Evolutionary conservation across 1,139 yeast genomes (phyloP), one percentile per base, ranked within the genome.

Genomic region (Saccharomyces hybrid): DNA sequence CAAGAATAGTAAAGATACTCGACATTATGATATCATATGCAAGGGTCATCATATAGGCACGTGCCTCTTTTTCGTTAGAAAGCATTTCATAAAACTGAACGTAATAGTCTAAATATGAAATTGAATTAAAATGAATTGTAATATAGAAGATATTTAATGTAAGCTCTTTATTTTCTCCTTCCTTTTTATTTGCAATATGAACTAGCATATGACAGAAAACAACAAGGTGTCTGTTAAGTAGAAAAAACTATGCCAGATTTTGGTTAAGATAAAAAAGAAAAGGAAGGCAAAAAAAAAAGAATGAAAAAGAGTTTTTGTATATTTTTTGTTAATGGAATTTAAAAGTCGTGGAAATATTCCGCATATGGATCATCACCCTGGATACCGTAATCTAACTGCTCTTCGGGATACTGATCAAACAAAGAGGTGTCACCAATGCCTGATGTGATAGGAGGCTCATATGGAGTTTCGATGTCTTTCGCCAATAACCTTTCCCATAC

Each of bases 401-500:
- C 99, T 71, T 93, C 98, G 0, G 98, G 97, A 67, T 93, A 95
- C 60, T 89, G 83, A 70, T 93, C 99, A 70, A 91, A 93, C 68
- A 88, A 82, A 7, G 96, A 87, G 3, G 97, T 84, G 70, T 93
- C 99, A 62, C 99, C 99, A 42, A 89, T 95, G 38, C 98, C 98
- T 23, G 95, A 84, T 52, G 96, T 88, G 67, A 93, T 90, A 16
- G 98, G 98, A 25, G 99, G 99, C 73, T 93, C 98, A 69, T 93
- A 93, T 3, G 99, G 99, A 11, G 99, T 93, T 69, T 93, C 99
- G 59, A 93, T 93, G 67, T 91, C 96, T 69, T 91, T 85, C 28
- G 88, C 80, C 56, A 90, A 75, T 57, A 93, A 78, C 67, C 91
- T 86, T 63, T 90, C 97, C 99, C 99, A 93, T 49, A 91, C 88